Conservation (phyloP, 345 rosid species). For the Ceriops decandra region DNA sequence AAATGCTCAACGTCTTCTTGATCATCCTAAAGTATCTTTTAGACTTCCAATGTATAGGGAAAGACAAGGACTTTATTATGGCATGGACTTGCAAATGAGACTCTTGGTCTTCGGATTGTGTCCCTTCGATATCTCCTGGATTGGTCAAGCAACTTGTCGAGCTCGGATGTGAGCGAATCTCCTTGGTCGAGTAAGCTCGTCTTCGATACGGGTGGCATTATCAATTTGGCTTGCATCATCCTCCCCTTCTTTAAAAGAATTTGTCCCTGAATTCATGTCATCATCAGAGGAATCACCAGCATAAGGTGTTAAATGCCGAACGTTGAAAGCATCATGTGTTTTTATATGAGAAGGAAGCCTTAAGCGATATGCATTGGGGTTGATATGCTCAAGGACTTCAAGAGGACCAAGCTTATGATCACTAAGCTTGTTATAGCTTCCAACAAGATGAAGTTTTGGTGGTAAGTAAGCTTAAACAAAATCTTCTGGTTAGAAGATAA, state of each 20-base stretch:
- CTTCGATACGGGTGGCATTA: too few relatives aligned
- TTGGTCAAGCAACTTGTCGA: too few relatives aligned
- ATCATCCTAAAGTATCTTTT: too few relatives aligned
- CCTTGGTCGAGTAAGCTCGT: too few relatives aligned
- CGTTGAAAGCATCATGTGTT: not conserved
- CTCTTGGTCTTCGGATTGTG: too few relatives aligned
- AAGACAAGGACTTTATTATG: too few relatives aligned
- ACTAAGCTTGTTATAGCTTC: constrained; percentile 2
- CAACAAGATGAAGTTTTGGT: not conserved
- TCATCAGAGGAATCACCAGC: not conserved
- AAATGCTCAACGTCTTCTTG: too few relatives aligned
- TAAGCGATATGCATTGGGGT: not conserved
- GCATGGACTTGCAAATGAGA: too few relatives aligned
- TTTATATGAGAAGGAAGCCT: not conserved
- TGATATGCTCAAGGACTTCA: not conserved
- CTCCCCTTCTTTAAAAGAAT: constrained; percentile 2
- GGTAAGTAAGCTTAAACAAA: constrained; percentile 8
- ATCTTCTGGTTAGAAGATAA: constrained; percentile 8
- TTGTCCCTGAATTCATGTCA: not conserved
- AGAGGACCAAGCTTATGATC: not conserved
- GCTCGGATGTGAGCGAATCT: too few relatives aligned
- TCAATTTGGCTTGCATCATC: not conserved
- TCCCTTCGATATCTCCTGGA: too few relatives aligned
- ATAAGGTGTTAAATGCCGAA: constrained; percentile 1
- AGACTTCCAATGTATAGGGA: too few relatives aligned